These are phyloP conservation scores for Acer negundo DNA, from an alignment of 345 rosid genomes.

Conservation along the genomic window DNA sequence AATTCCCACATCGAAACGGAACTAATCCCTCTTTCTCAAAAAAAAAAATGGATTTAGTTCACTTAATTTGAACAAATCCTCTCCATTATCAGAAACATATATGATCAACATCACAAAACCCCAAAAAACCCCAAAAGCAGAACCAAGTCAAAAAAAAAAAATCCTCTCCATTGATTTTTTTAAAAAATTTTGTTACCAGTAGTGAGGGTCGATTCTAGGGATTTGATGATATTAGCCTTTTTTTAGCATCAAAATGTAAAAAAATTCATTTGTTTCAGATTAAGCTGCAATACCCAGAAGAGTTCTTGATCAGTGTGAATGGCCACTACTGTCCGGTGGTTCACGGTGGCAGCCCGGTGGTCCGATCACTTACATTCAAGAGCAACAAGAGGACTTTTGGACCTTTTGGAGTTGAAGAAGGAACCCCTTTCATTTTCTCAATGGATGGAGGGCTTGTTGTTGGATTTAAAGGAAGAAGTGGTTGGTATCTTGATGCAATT, in stretches of 20 bases:
- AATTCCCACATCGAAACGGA: too few species aligned
- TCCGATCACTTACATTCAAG: constrained; percentile 64
- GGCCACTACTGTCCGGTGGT: constrained; percentile 67
- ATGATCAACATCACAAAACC: too few species aligned
- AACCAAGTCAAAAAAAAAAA: too few species aligned
- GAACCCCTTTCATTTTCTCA: constrained; percentile 66
- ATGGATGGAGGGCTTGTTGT: constrained; percentile 58
- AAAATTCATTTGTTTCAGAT: constrained; percentile 38
- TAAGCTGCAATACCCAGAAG: constrained; percentile 75
- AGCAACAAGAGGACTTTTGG: constrained; percentile 66
- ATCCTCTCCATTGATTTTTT: too few species aligned
- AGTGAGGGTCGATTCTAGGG: too few species aligned
- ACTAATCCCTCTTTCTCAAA: too few species aligned
- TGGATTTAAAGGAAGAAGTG: constrained; percentile 67
- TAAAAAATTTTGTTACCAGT: too few species aligned
- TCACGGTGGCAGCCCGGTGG: constrained; percentile 59
- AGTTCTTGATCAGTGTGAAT: constrained; percentile 54
- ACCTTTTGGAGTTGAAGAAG: constrained; percentile 70
- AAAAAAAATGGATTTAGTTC: too few species aligned
- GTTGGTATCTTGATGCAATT: constrained; percentile 75
- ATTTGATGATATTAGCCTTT: too few species aligned
- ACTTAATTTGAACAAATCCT: too few species aligned
- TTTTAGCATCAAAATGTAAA: neutral
- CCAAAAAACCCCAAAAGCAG: too few species aligned
- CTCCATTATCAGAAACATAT: too few species aligned